Conservation (phyloP, 495 filamentous ascomycete genomes). For the Baudoinia panamericana region DNA sequence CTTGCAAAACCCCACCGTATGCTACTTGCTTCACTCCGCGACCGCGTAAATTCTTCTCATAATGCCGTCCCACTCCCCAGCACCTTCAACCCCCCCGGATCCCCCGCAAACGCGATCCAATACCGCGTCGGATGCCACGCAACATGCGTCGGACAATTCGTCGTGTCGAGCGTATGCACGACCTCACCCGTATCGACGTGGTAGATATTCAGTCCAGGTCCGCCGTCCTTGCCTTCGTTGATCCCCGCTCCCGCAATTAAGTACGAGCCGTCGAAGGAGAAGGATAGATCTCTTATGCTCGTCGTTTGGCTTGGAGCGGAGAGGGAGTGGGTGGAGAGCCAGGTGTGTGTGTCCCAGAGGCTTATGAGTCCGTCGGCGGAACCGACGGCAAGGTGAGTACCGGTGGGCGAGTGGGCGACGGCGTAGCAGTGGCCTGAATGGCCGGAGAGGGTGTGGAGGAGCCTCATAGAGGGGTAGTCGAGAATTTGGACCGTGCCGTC, state of each 20-base stretch:
- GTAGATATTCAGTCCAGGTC: constrained; percentile 37
- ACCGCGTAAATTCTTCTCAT: background rate
- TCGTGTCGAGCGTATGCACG: constrained; percentile 63
- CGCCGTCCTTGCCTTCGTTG: constrained; percentile 10
- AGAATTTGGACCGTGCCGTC: constrained; percentile 73
- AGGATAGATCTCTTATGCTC: constrained; percentile 71
- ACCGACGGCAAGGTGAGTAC: constrained; percentile 71
- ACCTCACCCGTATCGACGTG: constrained; percentile 82
- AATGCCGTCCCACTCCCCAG: constrained; percentile 37
- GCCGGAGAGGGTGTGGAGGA: constrained; percentile 54
- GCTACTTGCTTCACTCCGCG: background rate
- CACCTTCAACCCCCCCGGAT: constrained; percentile 69
- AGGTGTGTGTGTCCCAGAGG: constrained; percentile 85
- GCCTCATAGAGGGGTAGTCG: constrained; percentile 47
- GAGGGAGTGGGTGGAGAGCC: constrained; percentile 75
- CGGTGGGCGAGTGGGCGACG: constrained; percentile 59
- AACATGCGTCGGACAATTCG: constrained; percentile 42
- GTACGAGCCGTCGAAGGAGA: constrained; percentile 83
- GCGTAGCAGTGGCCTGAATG: constrained; percentile 69
- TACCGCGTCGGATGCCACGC: constrained; percentile 88
- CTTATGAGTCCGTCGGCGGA: constrained; percentile 79
- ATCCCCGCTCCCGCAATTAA: constrained; percentile 60
- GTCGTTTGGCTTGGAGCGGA: constrained; percentile 47
- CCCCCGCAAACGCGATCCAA: constrained; percentile 78
- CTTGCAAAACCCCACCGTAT: background rate